Conservation (phyloP, 2,329 filamentous ascomycete species). For the Cladosporium sp. region DNA sequence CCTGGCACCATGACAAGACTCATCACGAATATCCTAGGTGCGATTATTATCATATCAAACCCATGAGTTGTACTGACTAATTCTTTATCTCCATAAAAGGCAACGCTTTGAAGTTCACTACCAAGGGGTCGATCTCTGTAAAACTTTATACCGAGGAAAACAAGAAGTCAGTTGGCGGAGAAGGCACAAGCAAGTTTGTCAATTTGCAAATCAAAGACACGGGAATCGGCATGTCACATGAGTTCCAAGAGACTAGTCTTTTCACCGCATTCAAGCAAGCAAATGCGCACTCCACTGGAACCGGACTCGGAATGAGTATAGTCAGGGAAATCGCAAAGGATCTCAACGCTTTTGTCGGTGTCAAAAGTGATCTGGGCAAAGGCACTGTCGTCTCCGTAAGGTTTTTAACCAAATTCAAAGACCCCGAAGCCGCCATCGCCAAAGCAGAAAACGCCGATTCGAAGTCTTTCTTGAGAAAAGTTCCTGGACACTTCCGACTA, state of each 20-base stretch:
- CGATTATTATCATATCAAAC: not conserved
- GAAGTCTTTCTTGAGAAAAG: not conserved
- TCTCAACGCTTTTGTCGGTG: slow-evolving; percentile 23
- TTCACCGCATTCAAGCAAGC: slow-evolving; percentile 34
- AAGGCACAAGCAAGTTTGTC: not conserved
- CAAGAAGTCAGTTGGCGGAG: not conserved
- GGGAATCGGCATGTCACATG: slow-evolving; percentile 31
- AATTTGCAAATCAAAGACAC: slow-evolving; percentile 23
- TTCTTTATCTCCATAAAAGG: slow-evolving; percentile 15
- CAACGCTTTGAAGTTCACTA: slow-evolving; percentile 45
- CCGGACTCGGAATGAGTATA: slow-evolving; percentile 33
- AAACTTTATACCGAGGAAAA: slow-evolving; percentile 4
- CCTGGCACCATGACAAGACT: slow-evolving; percentile 36
- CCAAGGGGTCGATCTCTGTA: not conserved
- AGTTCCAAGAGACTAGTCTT: slow-evolving; percentile 27
- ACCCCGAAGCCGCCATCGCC: not conserved
- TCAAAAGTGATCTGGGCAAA: slow-evolving; percentile 23
- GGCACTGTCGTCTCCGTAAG: slow-evolving; percentile 21
- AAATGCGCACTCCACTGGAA: slow-evolving; percentile 29
- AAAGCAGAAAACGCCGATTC: not conserved
- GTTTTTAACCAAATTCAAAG: not conserved
- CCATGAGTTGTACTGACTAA: not conserved
- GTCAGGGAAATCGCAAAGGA: slow-evolving; percentile 29
- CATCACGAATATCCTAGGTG: slow-evolving; percentile 24
- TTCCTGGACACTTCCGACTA: not conserved